These are phyloP conservation scores for Candida pini DNA, from an alignment of 805 yeast genomes.

Conservation along the genomic window DNA sequence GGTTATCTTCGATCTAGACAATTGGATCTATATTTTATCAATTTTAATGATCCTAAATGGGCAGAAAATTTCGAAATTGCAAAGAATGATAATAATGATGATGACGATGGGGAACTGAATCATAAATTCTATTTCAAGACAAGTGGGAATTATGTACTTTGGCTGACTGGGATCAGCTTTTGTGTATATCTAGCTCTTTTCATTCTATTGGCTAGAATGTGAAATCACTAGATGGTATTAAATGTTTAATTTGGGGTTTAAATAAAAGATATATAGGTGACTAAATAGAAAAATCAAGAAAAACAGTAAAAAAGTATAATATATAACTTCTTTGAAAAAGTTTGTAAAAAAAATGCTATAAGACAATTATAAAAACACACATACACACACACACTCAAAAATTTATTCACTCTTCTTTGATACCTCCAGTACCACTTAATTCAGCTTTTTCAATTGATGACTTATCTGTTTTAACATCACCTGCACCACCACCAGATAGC, in stretches of 20 bases:
- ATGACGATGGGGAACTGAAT: slow-evolving; percentile 10
- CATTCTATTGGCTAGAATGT: slow-evolving; percentile 42
- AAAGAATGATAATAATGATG: slow-evolving; percentile 6
- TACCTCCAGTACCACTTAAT: slow-evolving; percentile 79
- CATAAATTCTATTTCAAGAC: slow-evolving; percentile 42
- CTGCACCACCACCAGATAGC: slow-evolving; percentile 29
- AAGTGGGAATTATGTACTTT: slow-evolving; percentile 54
- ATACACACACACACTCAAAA: not conserved
- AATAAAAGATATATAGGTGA: not conserved
- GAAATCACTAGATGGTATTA: not conserved
- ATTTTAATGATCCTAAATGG: slow-evolving; percentile 20
- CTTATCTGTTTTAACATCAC: slow-evolving; percentile 75
- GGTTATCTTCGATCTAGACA: slow-evolving; percentile 29
- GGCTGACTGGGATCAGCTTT: slow-evolving; percentile 45
- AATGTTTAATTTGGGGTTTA: not conserved
- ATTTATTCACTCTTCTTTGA: slow-evolving; percentile 66
- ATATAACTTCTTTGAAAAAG: too few relatives aligned
- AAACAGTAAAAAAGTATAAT: too few relatives aligned
- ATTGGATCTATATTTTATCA: slow-evolving; percentile 28
- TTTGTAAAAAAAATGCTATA: too few relatives aligned
- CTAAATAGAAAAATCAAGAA: not conserved
- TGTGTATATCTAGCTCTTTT: slow-evolving; percentile 46
- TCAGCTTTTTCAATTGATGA: slow-evolving; percentile 82
- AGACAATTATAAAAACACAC: not conserved
- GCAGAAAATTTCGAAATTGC: slow-evolving; percentile 11